Conservation (phyloP, 306 rosid species). For the Corylus avellana region DNA sequence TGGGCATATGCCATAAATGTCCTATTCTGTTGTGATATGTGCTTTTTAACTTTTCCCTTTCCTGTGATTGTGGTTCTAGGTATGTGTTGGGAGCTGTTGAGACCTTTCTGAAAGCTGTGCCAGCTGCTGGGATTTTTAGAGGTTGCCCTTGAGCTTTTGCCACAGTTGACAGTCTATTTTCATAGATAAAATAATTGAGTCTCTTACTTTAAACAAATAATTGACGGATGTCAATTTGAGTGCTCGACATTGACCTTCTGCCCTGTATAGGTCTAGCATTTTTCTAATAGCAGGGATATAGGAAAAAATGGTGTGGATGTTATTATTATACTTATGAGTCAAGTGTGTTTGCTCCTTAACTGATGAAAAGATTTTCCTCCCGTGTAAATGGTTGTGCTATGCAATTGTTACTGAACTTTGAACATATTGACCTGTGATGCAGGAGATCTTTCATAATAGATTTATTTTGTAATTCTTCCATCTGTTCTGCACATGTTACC, state of each 20-base stretch:
- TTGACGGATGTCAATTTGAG: neutral
- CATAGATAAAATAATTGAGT: neutral
- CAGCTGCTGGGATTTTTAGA: constrained; percentile 88
- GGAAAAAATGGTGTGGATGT: neutral
- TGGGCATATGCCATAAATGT: constrained; percentile 15
- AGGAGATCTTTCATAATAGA: neutral
- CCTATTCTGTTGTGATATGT: constrained; percentile 17
- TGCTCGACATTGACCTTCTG: neutral
- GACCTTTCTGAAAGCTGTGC: constrained; percentile 96
- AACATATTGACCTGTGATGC: neutral
- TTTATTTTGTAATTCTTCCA: neutral
- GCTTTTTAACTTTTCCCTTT: constrained; percentile 16
- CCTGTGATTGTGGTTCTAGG: constrained; percentile 58
- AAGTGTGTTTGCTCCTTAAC: neutral
- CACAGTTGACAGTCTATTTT: neutral
- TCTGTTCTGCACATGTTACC: neutral
- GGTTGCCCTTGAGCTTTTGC: constrained; percentile 47
- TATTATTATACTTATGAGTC: neutral
- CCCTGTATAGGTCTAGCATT: neutral
- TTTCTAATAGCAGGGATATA: neutral
- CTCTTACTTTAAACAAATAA: neutral
- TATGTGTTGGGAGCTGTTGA: constrained; percentile 99
- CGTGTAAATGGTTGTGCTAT: neutral
- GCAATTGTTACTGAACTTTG: neutral
- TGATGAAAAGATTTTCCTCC: neutral